Conservation (phyloP, 2,329 filamentous ascomycete species). For the Alternaria ethzedia region DNA sequence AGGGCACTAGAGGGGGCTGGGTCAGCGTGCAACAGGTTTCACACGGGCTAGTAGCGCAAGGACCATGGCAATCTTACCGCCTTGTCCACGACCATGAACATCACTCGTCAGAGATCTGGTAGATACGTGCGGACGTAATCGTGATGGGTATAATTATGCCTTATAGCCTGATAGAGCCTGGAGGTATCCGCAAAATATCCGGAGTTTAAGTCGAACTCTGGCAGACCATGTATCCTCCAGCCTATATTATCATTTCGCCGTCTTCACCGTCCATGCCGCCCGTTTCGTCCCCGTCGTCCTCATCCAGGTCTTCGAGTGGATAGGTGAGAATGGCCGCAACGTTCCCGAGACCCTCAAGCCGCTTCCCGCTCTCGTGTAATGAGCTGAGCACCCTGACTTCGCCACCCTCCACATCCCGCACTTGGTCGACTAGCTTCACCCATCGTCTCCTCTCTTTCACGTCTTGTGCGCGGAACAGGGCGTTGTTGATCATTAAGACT, state of each 20-base stretch:
- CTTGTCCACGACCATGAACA: not conserved
- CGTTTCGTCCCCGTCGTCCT: constrained; percentile 53
- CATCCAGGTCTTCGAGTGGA: constrained; percentile 80
- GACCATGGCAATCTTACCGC: not conserved
- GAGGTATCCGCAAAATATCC: not conserved
- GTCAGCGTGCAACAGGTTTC: not conserved
- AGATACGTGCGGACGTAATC: not conserved
- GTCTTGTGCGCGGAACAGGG: constrained; percentile 83
- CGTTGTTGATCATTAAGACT: constrained; percentile 83
- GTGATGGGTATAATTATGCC: not conserved
- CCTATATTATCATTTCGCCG: constrained; percentile 38
- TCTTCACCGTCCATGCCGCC: constrained; percentile 19
- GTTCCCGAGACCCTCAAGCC: constrained; percentile 81
- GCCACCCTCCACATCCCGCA: constrained; percentile 80
- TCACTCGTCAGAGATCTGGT: not conserved
- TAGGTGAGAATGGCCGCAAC: constrained; percentile 92
- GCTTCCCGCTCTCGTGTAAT: constrained; percentile 89
- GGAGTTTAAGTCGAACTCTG: rapidly evolving
- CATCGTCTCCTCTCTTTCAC: constrained; percentile 78
- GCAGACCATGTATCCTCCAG: not conserved
- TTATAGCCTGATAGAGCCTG: not conserved
- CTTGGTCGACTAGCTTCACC: constrained; percentile 84
- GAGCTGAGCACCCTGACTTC: constrained; percentile 89
- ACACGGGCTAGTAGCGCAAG: not conserved
- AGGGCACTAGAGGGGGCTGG: not conserved